phyloP scores from a whole-genome alignment of 106 monocot genomes.

The Chionographis japonica region DNA sequence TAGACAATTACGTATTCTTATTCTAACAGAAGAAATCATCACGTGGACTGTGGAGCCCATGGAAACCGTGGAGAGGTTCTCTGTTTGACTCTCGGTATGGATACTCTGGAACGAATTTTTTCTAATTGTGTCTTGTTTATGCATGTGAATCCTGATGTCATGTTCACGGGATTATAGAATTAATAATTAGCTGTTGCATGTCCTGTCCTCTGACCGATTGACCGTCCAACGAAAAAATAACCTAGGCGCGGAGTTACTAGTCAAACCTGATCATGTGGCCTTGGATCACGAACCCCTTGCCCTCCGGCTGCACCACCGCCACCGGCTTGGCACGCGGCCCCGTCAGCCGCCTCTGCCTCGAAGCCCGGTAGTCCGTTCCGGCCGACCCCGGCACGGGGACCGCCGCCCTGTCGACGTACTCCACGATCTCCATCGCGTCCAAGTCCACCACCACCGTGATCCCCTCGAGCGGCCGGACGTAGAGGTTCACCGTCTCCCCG shows the following conservation, averaged over 20 bases:
- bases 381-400: conserved; percentile 42
- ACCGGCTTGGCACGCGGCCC: conserved; percentile 32
- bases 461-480: conserved; percentile 67
- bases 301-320: conserved; percentile 35
- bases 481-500: conserved; percentile 46
- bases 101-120: no score
- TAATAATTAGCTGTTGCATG: no score
- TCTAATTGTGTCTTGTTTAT: no score
- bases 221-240: no score
- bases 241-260: background rate
- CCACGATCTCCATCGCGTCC: conserved; percentile 48
- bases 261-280: conserved; percentile 56
- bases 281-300: conserved; percentile 44
- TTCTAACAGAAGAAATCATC: no score
- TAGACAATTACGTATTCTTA: no score
- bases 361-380: conserved; percentile 50
- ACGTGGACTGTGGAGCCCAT: no score
- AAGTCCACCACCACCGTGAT: conserved; percentile 53
- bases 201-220: no score
- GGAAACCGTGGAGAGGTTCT: no score
- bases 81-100: no score
- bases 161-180: no score
- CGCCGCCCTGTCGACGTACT: conserved; percentile 36
- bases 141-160: no score
- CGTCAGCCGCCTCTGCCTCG: conserved; percentile 16